Conservation (phyloP, 768 basidiomycete genomes). For the Suillus placidus region DNA sequence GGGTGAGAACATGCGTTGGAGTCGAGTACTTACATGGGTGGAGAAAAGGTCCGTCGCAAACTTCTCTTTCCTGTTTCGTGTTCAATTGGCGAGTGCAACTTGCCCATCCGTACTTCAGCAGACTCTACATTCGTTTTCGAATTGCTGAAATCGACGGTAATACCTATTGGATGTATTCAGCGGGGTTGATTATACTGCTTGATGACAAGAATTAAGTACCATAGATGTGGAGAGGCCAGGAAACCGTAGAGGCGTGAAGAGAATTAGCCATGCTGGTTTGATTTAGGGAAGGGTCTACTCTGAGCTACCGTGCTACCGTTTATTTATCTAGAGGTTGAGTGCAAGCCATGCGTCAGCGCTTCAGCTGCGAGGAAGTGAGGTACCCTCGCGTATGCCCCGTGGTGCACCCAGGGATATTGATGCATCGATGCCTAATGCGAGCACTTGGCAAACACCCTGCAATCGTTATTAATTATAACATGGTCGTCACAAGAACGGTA, state of each 20-base stretch:
- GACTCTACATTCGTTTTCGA: background rate
- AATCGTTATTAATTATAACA: no score
- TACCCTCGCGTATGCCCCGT: no score
- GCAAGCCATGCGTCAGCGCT: background rate
- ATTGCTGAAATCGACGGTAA: background rate
- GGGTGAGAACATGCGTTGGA: background rate
- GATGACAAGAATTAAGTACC: background rate
- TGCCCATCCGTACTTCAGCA: background rate
- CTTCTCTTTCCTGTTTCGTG: background rate
- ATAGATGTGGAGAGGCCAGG: no score
- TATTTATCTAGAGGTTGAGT: background rate
- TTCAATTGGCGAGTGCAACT: background rate
- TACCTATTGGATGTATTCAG: background rate
- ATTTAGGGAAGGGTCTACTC: background rate
- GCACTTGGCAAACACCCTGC: no score
- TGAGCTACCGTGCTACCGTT: no score
- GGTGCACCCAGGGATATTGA: no score
- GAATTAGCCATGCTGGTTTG: no score
- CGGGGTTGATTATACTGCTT: background rate
- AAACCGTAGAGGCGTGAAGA: no score
- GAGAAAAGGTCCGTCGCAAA: background rate
- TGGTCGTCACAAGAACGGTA: no score
- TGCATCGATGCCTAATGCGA: no score
- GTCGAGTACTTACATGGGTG: background rate
- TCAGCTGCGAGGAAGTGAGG: background rate